Percentiles rank a stretch among this genome's conserved stretches.
phyloP scores from a whole-genome alignment of 305 asterid species.

The Caryopteris hybrid region DNA sequence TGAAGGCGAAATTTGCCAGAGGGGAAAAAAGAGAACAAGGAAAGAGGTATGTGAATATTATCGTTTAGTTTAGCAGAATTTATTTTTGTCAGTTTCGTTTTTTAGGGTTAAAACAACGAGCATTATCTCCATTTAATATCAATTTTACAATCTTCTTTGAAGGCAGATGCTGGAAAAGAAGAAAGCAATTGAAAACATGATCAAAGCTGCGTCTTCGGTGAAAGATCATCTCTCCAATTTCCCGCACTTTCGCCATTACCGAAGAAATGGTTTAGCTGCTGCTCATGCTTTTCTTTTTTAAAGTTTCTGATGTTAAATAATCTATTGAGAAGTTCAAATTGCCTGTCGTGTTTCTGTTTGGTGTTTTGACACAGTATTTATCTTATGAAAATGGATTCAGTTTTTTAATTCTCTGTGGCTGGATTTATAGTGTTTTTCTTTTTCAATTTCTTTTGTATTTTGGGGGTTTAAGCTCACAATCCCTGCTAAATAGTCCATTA shows the following conservation, averaged over 20 bases:
- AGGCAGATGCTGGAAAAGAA: slow-evolving; percentile 55
- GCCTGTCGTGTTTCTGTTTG: not conserved
- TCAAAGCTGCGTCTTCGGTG: slow-evolving; percentile 38
- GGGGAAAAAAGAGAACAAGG: slow-evolving; percentile 34
- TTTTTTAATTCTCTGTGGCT: not conserved
- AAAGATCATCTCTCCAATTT: slow-evolving; percentile 37
- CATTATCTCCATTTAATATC: not conserved
- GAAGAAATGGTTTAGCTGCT: slow-evolving; percentile 30
- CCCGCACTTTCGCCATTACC: slow-evolving; percentile 41
- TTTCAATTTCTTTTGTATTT: not conserved
- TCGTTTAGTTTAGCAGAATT: not conserved
- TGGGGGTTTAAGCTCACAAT: not conserved
- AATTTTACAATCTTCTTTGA: slow-evolving; percentile 1
- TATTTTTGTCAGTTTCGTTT: not conserved
- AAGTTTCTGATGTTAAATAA: not conserved
- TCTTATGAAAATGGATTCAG: not conserved
- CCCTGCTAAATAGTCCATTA: not conserved
- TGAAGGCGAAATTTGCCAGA: slow-evolving; percentile 12
- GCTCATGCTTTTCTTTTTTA: not conserved
- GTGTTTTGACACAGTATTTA: not conserved
- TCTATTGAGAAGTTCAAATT: not conserved
- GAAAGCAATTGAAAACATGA: slow-evolving; percentile 32
- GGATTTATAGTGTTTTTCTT: not conserved
- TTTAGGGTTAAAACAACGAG: not conserved
- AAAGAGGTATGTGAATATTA: slow-evolving; percentile 45